These are phyloP conservation scores for Papiliotrema laurentii DNA, from an alignment of 1,284 basidiomycete species.

Conservation along the genomic window DNA sequence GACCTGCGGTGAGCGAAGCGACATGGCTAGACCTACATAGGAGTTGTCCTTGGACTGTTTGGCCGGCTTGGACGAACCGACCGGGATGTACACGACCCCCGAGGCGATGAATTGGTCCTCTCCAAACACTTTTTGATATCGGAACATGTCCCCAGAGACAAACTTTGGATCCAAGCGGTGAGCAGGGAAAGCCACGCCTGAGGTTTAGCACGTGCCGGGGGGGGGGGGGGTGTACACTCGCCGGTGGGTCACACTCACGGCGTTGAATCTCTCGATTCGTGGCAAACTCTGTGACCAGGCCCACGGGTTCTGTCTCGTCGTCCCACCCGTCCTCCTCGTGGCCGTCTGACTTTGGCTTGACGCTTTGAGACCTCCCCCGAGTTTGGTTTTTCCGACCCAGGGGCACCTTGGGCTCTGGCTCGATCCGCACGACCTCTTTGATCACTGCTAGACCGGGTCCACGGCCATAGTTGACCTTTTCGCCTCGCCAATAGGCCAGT, in stretches of 20 bases:
- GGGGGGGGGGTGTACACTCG: too few species aligned
- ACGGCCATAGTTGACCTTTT: conserved; percentile 72
- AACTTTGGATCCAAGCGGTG: conserved; percentile 52
- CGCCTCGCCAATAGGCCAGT: conserved; percentile 89
- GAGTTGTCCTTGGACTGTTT: conserved; percentile 92
- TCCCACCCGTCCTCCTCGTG: conserved; percentile 83
- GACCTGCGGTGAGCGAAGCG: conserved; percentile 54
- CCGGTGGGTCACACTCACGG: conserved; percentile 55
- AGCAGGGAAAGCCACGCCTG: conserved; percentile 12
- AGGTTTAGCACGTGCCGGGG: conserved; percentile 1
- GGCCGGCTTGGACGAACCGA: conserved; percentile 70
- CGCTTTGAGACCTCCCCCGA: conserved; percentile 7
- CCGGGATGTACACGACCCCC: conserved; percentile 78
- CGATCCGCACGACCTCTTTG: conserved; percentile 62
- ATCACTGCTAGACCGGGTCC: conserved; percentile 68
- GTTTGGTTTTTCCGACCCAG: not conserved
- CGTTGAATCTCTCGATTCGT: conserved; percentile 59
- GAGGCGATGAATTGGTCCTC: conserved; percentile 87
- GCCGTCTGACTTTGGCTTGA: conserved; percentile 21
- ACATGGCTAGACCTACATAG: conserved; percentile 57
- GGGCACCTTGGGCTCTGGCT: not conserved
- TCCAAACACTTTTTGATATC: conserved; percentile 91
- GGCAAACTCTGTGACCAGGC: conserved; percentile 66
- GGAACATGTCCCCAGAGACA: conserved; percentile 63
- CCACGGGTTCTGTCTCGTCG: conserved; percentile 64